Conservation (phyloP, 2,329 filamentous ascomycete genomes). For the Nigrospora osmanthi region DNA sequence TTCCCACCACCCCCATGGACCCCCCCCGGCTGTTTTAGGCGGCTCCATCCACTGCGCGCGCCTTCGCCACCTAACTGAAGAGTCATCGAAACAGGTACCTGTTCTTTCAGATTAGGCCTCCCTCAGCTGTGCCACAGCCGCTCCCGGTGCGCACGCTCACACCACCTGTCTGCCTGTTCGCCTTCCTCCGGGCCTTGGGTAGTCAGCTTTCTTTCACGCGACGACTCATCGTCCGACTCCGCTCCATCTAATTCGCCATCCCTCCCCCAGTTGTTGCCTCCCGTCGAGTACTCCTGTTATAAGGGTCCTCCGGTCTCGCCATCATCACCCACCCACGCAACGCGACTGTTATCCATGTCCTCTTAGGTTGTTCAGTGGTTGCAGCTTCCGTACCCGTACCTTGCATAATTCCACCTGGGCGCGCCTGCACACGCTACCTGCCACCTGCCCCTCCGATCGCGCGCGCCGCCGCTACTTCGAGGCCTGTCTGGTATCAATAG, state of each 20-base stretch:
- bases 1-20: no score
- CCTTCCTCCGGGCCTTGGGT: neutral
- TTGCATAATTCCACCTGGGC: conserved; percentile 20
- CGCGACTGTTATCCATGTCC: conserved; percentile 10
- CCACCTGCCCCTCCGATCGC: conserved; percentile 7
- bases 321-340: conserved; percentile 4
- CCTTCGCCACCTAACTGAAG: conserved; percentile 26
- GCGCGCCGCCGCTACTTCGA: neutral
- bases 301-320: conserved; percentile 10
- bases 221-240: conserved; percentile 7
- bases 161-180: neutral
- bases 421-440: neutral
- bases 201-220: conserved; percentile 7
- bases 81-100: conserved; percentile 19
- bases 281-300: conserved; percentile 11
- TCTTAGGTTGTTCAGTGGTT: conserved; percentile 16
- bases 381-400: conserved; percentile 19
- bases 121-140: neutral
- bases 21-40: conserved; percentile 6
- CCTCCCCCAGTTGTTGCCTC: conserved; percentile 7
- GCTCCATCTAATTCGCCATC: conserved; percentile 5
- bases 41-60: conserved; percentile 4
- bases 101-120: no score
- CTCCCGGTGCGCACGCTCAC: neutral
- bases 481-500: no score